phyloP scores from a whole-genome alignment of 2,329 filamentous ascomycete genomes.

The Colletotrichum theobromicola region DNA sequence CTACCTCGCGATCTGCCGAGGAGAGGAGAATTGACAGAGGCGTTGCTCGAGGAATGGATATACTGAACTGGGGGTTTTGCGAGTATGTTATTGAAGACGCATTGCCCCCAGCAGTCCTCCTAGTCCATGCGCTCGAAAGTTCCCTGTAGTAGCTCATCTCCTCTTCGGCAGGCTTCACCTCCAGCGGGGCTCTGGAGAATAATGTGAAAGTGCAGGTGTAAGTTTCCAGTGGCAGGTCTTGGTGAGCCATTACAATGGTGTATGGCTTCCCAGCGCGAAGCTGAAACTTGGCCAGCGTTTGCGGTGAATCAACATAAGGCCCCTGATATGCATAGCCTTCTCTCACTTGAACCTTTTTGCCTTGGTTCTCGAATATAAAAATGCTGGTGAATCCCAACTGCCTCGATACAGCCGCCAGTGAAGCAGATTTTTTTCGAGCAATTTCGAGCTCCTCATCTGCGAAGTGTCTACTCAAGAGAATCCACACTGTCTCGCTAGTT shows the following conservation, averaged over 20 bases:
- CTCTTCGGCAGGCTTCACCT: constrained; percentile 65
- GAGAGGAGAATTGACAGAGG: constrained; percentile 78
- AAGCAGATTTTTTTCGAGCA: constrained; percentile 46
- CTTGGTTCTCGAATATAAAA: constrained; percentile 76
- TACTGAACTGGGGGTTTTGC: constrained; percentile 85
- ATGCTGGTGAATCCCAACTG: constrained; percentile 86
- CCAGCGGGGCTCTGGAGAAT: constrained; percentile 71
- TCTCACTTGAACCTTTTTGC: constrained; percentile 74
- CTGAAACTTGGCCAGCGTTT: constrained; percentile 79
- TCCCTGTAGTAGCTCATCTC: constrained; percentile 64
- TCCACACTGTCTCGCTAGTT: constrained; percentile 72
- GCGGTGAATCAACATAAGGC: constrained; percentile 92
- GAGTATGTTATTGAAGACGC: constrained; percentile 77
- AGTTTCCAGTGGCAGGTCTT: constrained; percentile 72
- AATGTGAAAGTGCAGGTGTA: constrained; percentile 90
- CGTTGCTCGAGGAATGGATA: constrained; percentile 62
- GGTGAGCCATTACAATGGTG: constrained; percentile 75
- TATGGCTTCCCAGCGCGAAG: constrained; percentile 46
- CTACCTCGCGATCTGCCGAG: constrained; percentile 67
- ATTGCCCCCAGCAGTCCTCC: constrained; percentile 83
- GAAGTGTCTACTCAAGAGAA: constrained; percentile 88
- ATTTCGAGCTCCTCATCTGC: constrained; percentile 68
- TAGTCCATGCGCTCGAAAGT: constrained; percentile 73
- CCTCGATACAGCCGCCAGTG: constrained; percentile 50
- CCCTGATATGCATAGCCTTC: constrained; percentile 75